These are phyloP conservation scores for Mortierella sp. DNA, from an alignment of 371 early-diverging fungal species.

Conservation along the genomic window DNA sequence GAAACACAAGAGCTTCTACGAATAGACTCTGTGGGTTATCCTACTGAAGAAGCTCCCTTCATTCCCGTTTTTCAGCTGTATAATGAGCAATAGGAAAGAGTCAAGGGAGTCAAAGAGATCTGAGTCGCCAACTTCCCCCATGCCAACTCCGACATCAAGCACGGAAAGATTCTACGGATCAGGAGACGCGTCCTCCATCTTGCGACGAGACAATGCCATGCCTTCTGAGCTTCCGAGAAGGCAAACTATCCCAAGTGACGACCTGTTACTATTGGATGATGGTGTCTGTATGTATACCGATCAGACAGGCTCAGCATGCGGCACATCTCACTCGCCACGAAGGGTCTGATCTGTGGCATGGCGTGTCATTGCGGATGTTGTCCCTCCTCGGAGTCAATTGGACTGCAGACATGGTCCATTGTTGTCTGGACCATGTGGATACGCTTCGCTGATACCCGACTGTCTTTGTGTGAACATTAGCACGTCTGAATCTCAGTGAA, in stretches of 20 bases:
- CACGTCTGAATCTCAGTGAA: not conserved
- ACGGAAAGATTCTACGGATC: not conserved
- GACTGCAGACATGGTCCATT: too few relatives aligned
- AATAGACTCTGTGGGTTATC: too few relatives aligned
- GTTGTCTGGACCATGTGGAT: too few relatives aligned
- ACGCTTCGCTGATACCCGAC: not conserved
- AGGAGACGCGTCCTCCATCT: not conserved
- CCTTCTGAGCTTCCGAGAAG: not conserved
- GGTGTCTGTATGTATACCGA: too few relatives aligned
- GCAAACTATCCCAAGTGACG: conserved; percentile 1
- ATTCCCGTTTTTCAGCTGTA: not conserved
- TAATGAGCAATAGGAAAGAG: too few relatives aligned
- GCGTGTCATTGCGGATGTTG: too few relatives aligned
- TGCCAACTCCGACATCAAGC: not conserved
- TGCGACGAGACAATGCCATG: not conserved
- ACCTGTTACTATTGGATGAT: too few relatives aligned
- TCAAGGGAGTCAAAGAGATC: not conserved
- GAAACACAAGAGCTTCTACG: too few relatives aligned
- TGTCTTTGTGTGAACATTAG: not conserved
- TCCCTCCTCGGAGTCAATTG: too few relatives aligned
- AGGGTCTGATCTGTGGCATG: too few relatives aligned
- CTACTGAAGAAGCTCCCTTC: not conserved
- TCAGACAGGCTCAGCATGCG: too few relatives aligned
- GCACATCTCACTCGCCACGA: too few relatives aligned
- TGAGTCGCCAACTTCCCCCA: not conserved